A percentile compares a stretch with the other conserved stretches of the same genome.
phyloP scores from a whole-genome alignment of 2,329 filamentous ascomycete genomes.

The Tolypocladium ophioglossoides region DNA sequence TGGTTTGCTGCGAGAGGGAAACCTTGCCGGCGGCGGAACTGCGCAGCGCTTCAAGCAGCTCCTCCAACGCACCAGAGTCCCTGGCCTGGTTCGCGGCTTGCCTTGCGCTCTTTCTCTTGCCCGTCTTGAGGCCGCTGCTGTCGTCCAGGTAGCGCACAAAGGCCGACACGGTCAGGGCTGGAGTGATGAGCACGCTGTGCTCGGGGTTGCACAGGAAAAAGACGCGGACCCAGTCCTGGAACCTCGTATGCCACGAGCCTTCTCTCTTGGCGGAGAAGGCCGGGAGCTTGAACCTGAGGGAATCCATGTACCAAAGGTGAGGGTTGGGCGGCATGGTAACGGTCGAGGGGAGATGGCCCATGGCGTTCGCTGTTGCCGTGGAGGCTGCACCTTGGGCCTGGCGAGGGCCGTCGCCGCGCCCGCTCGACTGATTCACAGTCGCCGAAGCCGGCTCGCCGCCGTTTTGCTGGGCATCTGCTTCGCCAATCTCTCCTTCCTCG shows the following conservation, averaged over 20 bases:
- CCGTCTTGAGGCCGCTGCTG: constrained; percentile 15
- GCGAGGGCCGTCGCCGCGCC: background rate
- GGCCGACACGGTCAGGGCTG: constrained; percentile 12
- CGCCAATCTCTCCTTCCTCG: constrained; percentile 24
- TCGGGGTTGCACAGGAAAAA: constrained; percentile 17
- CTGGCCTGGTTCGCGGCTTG: constrained; percentile 16
- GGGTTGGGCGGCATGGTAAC: constrained; percentile 11
- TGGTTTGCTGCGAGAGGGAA: background rate
- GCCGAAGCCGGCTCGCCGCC: background rate
- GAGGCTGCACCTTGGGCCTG: background rate
- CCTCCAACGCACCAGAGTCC: constrained; percentile 12
- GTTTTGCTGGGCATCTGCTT: constrained; percentile 4
- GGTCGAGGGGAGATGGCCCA: background rate
- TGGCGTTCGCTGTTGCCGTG: background rate
- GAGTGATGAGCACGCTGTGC: constrained; percentile 11
- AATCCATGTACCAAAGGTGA: constrained; percentile 10
- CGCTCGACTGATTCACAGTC: background rate
- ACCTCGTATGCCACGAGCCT: constrained; percentile 23
- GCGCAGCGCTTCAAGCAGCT: constrained; percentile 10
- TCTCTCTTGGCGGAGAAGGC: constrained; percentile 13
- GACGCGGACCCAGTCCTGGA: constrained; percentile 22
- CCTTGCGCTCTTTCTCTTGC: constrained; percentile 22
- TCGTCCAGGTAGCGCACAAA: constrained; percentile 20
- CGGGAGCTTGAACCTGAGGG: constrained; percentile 16
- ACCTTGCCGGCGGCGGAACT: background rate